Evolutionary conservation across 352 stramenopile genomes (phyloP), one percentile per base, ranked within the genome.

Genomic region (Phytophthora fragariaefolia): DNA sequence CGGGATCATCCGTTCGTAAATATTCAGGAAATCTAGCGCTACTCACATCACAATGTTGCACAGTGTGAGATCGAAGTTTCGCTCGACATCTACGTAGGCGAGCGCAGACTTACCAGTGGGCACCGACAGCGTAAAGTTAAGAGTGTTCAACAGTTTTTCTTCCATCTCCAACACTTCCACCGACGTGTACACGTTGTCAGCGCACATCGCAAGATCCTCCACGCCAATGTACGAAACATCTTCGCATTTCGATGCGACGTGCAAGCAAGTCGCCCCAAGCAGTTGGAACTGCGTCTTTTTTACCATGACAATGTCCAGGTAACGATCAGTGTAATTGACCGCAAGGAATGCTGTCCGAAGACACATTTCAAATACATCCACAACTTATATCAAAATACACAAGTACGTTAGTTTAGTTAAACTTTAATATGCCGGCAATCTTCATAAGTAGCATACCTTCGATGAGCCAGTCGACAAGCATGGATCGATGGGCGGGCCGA

Each of bases 351-450:
- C 90, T 23, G 87, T 97, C 23, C 91, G 80, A 6, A 97, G 68
- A 64, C 87, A 97, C 91, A 97, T 97, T 58, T 97, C 91, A 54
- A 97, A 97, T 27, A 97, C 90, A 62, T 97, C 91, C 36, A 97
- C 91, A 26, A 97, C 91, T 93, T 69, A 28, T 18, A 6, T n/a
- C 4, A 52, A 7, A 40, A 23, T 51, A 46, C 30, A 26, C 1
- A 23, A 47, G 28, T 6, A 24, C 15, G 20, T 51, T 36, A 62
- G 27, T 50, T 7, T 42, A 9, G 13, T 7, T 55, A 10, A 17
- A 26, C 42, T 13, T 12, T 26, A 23, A 15, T 18, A 45, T 23
- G 13, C 42, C 12, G 32, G 34, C 7, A 71, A 40, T 9, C 7
- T 38, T 36, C 8, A 18, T 36, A 57, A 10, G 3, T 17, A 63